Evolutionary conservation across 495 filamentous ascomycete species (phyloP), one percentile per base, ranked within the genome.

Genomic region (Lophiostoma macrostomum): DNA sequence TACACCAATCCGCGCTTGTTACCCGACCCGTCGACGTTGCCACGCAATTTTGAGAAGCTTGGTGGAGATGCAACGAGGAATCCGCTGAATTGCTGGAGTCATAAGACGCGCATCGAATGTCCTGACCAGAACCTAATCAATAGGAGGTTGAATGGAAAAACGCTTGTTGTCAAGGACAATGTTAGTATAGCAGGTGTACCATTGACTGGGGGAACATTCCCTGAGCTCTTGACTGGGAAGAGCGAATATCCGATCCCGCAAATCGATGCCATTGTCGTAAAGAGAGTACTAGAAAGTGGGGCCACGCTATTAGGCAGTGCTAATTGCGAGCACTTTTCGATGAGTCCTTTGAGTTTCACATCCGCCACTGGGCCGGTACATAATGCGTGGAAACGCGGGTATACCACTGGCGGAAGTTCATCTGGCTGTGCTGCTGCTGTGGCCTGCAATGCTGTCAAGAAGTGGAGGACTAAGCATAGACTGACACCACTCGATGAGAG

Each of bases 281-380:
- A 30, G 31, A 29, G 55, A 3, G 38, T 46, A 4, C 34, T 52
- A 3, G 45, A 51, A 18, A 12, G 18, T n/a, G 53, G 45, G 2
- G 53, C 35, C 3, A 51, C 20, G 14, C 18, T 57, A 13, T 27
- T n/a, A 18, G 53, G 53, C 5, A 30, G 13, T 16, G 44, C 53
- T n/a, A 57, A 46, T 14, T 57, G 53, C 30, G 53, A 57, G 36
- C 44, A 57, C 39, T 57, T 51, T 32, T 52, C 39, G 8, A 58
- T 58, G 55, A 30, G 13, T 5, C 48, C 48, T n/a, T 29, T 58
- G 6, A 38, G 30, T 5, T 58, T 51, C 28, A 58, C 55, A 4
- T 42, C 35, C 5, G 53, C 53, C 4, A 43, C 25, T 19, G 53
- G 53, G 4, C 46, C 46, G 1, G 55, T 58, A n/a, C 55, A 53